Evolutionary conservation across 257 asterid genomes (phyloP), one percentile per base, ranked within the genome.

Genomic region (Solanum raphanifolium): DNA sequence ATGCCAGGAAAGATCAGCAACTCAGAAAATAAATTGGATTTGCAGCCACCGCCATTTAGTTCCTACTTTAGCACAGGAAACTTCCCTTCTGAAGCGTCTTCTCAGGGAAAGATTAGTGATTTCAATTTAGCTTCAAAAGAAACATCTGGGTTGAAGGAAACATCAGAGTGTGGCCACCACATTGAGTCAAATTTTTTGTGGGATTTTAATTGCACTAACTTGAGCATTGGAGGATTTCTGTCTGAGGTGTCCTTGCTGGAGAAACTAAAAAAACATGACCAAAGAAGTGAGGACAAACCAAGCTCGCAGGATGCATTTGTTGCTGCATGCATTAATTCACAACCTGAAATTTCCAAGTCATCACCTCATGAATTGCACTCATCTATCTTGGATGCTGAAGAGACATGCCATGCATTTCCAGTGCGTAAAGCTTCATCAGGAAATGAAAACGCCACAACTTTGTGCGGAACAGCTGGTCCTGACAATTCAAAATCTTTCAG

Each of bases 321-420:
- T 88, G 90, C 90, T 69, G 86, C 93, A 32, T 94, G 90, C 73
- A 74, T 89, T 43, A 87, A 88, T 76, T 52, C 89, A 82, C 90
- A 86, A 82, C 86, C 92, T 82, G 93, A 88, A 88, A 43, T 83
- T 66, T 83, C 89, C 78, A 91, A 90, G 92, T 86, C 88, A 58
- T 76, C 91, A 21, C 55, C 88, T 85, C 89, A 88, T 36, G 95
- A 93, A 87, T 88, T 92, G 83, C 92, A 71, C 89, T 85, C 93
- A 48, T 94, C 99, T 68, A 93, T 96, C 85, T 89, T 97, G 87
- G 98, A 95, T 91, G 98, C 96, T 83, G 99, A 97, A 91, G 98
- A 95, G 90, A 97, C 99, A n/a, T 95, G 98, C 90, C 98, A 97
- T 91, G 98, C 95, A 65, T 95, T 95, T 90, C 91, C 98, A 12